These are phyloP conservation scores for Leishmania major DNA, from an alignment of 208 protist genomes.

Conservation along the genomic window DNA sequence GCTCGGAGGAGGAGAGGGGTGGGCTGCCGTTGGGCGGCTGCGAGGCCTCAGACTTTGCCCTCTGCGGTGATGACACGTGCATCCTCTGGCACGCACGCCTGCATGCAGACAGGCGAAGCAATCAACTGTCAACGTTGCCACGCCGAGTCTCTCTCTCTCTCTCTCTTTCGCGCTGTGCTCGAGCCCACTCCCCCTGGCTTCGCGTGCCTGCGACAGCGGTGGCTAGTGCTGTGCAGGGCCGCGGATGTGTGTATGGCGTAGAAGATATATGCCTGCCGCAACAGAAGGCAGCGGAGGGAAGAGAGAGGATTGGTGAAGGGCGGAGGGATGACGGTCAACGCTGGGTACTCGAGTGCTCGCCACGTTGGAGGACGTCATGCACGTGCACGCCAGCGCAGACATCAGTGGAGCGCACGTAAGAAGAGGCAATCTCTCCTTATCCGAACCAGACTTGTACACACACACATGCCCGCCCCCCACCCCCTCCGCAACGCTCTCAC, in stretches of 20 bases:
- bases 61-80: neutral
- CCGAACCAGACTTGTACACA: neutral
- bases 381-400: neutral
- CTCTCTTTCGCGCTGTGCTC: neutral
- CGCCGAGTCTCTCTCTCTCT: neutral
- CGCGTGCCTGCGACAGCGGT: neutral
- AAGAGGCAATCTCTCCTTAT: neutral
- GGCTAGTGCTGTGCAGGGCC: neutral
- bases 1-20: conserved; percentile 2
- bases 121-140: neutral
- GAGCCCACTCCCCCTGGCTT: neutral
- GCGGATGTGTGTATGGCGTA: neutral
- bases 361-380: neutral
- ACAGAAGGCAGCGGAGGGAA: neutral
- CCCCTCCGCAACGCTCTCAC: neutral
- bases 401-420: neutral
- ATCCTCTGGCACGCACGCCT: neutral
- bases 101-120: neutral
- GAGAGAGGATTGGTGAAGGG: neutral
- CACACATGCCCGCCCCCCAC: neutral
- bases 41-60: neutral
- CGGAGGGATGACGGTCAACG: neutral
- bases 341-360: neutral
- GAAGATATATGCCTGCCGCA: neutral
- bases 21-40: neutral